Conservation (phyloP, 2,329 filamentous ascomycete genomes). For the Microdochium trichocladiopsis region DNA sequence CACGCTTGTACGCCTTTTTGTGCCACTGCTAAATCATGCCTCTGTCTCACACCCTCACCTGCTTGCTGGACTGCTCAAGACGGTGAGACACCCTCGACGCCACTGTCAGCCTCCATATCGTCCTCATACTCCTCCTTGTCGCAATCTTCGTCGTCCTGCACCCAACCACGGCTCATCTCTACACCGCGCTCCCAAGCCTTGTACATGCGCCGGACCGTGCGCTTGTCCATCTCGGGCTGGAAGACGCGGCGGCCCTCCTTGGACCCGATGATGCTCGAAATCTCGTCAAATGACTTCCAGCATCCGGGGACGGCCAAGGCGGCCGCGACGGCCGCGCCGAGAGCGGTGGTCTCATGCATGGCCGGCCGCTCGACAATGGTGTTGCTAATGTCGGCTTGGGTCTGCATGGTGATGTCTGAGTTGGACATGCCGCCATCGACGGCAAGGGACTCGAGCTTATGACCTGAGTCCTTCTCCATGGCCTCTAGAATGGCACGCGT, state of each 20-base stretch:
- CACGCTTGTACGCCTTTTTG: neutral
- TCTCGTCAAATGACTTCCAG: slow-evolving; percentile 68
- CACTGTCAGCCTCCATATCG: neutral
- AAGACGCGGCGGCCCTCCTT: slow-evolving; percentile 64
- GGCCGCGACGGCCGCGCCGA: slow-evolving; percentile 83
- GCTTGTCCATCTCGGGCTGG: slow-evolving; percentile 50
- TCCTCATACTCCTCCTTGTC: neutral
- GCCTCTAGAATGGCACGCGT: slow-evolving; percentile 87
- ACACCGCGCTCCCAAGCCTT: slow-evolving; percentile 50
- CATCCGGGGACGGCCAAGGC: slow-evolving; percentile 70
- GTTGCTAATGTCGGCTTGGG: slow-evolving; percentile 76
- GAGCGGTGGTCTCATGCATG: slow-evolving; percentile 86
- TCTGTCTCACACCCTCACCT: neutral
- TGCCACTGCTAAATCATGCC: neutral
- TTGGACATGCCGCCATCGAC: slow-evolving; percentile 89
- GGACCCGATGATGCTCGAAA: slow-evolving; percentile 60
- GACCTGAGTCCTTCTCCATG: slow-evolving; percentile 80
- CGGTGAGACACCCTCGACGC: neutral
- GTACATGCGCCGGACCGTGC: slow-evolving; percentile 35
- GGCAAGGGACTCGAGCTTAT: slow-evolving; percentile 66
- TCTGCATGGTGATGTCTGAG: slow-evolving; percentile 85
- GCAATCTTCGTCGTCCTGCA: slow-evolving; percentile 14
- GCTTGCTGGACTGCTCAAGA: neutral
- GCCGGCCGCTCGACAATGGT: slow-evolving; percentile 78
- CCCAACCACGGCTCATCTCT: slow-evolving; percentile 51